phyloP scores from a whole-genome alignment of 2,329 filamentous ascomycete genomes.

The Diaporthe helianthi region DNA sequence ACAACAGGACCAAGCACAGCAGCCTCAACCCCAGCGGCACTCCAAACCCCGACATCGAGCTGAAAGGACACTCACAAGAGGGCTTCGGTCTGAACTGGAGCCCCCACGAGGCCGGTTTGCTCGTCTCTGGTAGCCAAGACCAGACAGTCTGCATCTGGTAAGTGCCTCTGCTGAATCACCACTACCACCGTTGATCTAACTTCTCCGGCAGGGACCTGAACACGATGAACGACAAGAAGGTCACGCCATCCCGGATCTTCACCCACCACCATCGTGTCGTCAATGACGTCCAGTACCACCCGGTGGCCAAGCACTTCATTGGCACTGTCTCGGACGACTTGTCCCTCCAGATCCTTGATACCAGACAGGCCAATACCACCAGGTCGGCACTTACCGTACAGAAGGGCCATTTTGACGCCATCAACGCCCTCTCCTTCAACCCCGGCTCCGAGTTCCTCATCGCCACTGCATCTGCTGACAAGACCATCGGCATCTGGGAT shows the following conservation, averaged over 20 bases:
- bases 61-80: slow-evolving; percentile 85
- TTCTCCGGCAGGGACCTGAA: slow-evolving; percentile 30
- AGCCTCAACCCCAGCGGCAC: slow-evolving; percentile 72
- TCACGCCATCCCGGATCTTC: slow-evolving; percentile 78
- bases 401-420: slow-evolving; percentile 85
- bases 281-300: slow-evolving; percentile 97
- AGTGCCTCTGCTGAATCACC: slow-evolving; percentile 38
- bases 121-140: slow-evolving; percentile 92
- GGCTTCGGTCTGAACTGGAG: slow-evolving; percentile 95
- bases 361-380: slow-evolving; percentile 71
- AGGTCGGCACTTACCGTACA: slow-evolving; percentile 73
- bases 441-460: slow-evolving; percentile 88
- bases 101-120: slow-evolving; percentile 78
- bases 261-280: slow-evolving; percentile 90
- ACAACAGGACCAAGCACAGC: slow-evolving; percentile 94
- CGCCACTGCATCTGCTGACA: slow-evolving; percentile 93
- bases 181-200: not conserved
- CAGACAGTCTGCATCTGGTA: slow-evolving; percentile 91
- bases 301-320: slow-evolving; percentile 82
- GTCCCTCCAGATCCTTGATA: slow-evolving; percentile 89
- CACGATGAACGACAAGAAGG: slow-evolving; percentile 63
- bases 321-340: slow-evolving; percentile 95
- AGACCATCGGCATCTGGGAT: slow-evolving; percentile 95
- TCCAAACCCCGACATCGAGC: slow-evolving; percentile 82
- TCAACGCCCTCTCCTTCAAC: slow-evolving; percentile 96